Conservation (phyloP, 2,329 filamentous ascomycete species). For the Aspergillus fischeri region DNA sequence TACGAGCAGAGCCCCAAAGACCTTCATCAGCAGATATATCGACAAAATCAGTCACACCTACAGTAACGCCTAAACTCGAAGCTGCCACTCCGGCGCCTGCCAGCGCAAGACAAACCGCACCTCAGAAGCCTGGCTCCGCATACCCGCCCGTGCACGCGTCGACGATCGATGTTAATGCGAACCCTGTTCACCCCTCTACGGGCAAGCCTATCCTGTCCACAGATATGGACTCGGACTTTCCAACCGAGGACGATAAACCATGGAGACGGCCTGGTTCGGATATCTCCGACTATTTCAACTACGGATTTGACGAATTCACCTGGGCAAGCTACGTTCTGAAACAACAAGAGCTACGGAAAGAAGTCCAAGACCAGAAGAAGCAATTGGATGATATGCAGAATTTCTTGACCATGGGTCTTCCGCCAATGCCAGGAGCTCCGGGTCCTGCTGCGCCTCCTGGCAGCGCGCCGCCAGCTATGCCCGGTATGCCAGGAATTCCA, state of each 20-base stretch:
- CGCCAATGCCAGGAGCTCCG: slow-evolving; percentile 41
- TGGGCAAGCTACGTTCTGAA: slow-evolving; percentile 93
- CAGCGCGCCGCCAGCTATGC: slow-evolving; percentile 31
- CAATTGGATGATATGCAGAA: slow-evolving; percentile 59
- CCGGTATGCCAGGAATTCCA: slow-evolving; percentile 43
- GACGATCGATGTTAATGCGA: slow-evolving; percentile 77
- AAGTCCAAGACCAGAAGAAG: slow-evolving; percentile 76
- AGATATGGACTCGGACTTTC: slow-evolving; percentile 69
- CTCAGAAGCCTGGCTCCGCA: slow-evolving; percentile 55
- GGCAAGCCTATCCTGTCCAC: slow-evolving; percentile 80
- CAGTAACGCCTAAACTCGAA: slow-evolving; percentile 28
- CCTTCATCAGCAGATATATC: slow-evolving; percentile 32
- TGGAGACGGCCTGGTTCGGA: slow-evolving; percentile 95
- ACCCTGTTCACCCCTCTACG: slow-evolving; percentile 68
- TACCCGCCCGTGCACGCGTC: slow-evolving; percentile 69
- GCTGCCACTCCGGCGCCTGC: slow-evolving; percentile 27
- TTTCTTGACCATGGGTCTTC: slow-evolving; percentile 52
- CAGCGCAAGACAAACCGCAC: slow-evolving; percentile 32
- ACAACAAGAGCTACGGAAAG: slow-evolving; percentile 72
- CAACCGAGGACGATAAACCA: slow-evolving; percentile 74
- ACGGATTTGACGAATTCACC: slow-evolving; percentile 97
- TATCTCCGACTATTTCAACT: slow-evolving; percentile 97
- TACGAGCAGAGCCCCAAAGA: slow-evolving; percentile 33
- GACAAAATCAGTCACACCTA: slow-evolving; percentile 34
- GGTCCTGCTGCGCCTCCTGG: slow-evolving; percentile 24